These are phyloP conservation scores for Pseudonitzschia multiseries DNA, from an alignment of 108 stramenopile species.

Conservation along the genomic window DNA sequence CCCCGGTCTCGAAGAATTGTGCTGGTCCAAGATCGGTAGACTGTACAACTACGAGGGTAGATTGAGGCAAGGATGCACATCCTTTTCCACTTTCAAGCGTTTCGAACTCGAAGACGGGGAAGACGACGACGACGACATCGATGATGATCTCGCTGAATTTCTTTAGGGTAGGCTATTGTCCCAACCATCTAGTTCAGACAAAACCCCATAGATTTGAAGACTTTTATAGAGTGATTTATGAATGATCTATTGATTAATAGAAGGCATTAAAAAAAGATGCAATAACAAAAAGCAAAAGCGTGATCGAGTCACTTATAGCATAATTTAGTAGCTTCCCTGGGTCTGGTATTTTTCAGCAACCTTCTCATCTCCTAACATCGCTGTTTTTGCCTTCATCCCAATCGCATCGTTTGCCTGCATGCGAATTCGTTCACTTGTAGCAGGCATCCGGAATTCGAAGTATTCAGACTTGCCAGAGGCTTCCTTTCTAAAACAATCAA, in stretches of 20 bases:
- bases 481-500: conserved; percentile 58
- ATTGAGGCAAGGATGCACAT: conserved; percentile 47
- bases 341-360: conserved; percentile 27
- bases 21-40: conserved; percentile 43
- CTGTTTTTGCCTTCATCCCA: conserved; percentile 42
- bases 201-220: no score
- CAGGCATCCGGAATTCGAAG: conserved; percentile 88
- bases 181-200: no score
- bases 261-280: not conserved
- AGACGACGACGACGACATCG: conserved; percentile 1
- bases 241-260: no score
- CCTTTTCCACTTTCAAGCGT: conserved; percentile 52
- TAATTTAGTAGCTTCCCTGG: conserved; percentile 44
- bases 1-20: conserved; percentile 8
- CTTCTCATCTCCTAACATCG: conserved; percentile 26
- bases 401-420: conserved; percentile 68
- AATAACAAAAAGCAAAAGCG: not conserved
- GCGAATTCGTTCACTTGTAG: conserved; percentile 84
- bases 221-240: no score
- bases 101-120: conserved; percentile 32
- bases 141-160: not conserved
- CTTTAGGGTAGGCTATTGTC: not conserved
- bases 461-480: conserved; percentile 39
- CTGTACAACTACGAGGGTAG: conserved; percentile 50
- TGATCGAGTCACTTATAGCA: not conserved